Evolutionary conservation across 1,284 basidiomycete genomes (phyloP).

Genomic region (Tylopilus sp.): DNA sequence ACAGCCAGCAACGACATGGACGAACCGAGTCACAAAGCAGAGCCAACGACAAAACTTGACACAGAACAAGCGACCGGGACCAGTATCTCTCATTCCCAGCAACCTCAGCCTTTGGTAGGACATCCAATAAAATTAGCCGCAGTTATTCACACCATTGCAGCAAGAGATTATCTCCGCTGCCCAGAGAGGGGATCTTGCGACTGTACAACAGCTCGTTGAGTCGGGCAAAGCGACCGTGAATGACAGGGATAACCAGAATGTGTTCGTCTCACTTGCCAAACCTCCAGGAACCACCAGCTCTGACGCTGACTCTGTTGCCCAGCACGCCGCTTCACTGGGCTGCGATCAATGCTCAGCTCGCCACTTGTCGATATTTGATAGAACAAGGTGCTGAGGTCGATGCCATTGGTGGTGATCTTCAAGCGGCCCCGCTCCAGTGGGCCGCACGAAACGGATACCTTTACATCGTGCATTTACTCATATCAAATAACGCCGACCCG

Average conservation of each 20-base stretch:
- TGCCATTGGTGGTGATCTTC: constrained; percentile 88
- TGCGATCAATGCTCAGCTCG: constrained; percentile 84
- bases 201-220: constrained; percentile 66
- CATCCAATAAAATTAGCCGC: not conserved
- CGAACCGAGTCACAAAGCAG: constrained; percentile 28
- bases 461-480: constrained; percentile 88
- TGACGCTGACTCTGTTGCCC: constrained; percentile 8
- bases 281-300: not conserved
- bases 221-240: constrained; percentile 71
- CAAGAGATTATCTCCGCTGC: constrained; percentile 77
- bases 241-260: constrained; percentile 84
- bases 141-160: constrained; percentile 19
- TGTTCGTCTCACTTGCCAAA: constrained; percentile 38
- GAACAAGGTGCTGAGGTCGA: constrained; percentile 96
- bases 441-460: constrained; percentile 94
- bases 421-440: constrained; percentile 98
- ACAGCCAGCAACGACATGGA: constrained; percentile 29
- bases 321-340: constrained; percentile 94
- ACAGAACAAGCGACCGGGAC: constrained; percentile 32
- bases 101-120: constrained; percentile 23
- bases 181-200: constrained; percentile 77
- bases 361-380: constrained; percentile 75
- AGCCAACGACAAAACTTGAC: constrained; percentile 32
- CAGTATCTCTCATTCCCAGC: constrained; percentile 25
- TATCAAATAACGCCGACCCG: constrained; percentile 88